phyloP scores from a whole-genome alignment of 2,329 filamentous ascomycete genomes.

The Samsoniella hepiali region DNA sequence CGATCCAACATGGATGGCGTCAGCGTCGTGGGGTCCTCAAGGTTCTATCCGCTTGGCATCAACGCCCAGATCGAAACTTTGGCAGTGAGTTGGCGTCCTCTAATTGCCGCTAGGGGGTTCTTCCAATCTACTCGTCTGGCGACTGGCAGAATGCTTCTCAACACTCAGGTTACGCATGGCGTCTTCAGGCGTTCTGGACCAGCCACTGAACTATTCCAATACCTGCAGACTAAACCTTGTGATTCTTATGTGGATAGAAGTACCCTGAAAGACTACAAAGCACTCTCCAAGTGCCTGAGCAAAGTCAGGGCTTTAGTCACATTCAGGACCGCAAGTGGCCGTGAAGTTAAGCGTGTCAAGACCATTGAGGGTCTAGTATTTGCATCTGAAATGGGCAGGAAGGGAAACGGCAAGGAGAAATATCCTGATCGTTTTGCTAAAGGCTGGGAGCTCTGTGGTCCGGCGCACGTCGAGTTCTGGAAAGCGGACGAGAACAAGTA shows the following conservation, averaged over 20 bases:
- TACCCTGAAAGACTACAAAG: conserved; percentile 20
- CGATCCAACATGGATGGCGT: conserved; percentile 34
- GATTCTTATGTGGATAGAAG: neutral
- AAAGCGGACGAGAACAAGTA: conserved; percentile 29
- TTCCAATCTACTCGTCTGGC: conserved; percentile 54
- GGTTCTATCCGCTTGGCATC: conserved; percentile 46
- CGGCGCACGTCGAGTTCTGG: conserved; percentile 33
- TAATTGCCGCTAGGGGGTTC: conserved; percentile 49
- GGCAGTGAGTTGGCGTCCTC: conserved; percentile 28
- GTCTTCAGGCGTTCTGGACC: conserved; percentile 45
- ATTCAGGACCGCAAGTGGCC: conserved; percentile 31
- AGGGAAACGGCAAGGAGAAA: conserved; percentile 21
- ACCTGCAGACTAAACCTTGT: conserved; percentile 23
- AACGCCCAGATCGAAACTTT: conserved; percentile 29
- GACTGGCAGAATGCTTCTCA: conserved; percentile 53
- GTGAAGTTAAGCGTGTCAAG: conserved; percentile 30
- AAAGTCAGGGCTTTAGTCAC: conserved; percentile 37
- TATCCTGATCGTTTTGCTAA: conserved; percentile 24
- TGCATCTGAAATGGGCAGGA: conserved; percentile 23
- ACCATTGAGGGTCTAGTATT: conserved; percentile 30
- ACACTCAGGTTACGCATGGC: conserved; percentile 53
- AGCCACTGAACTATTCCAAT: conserved; percentile 34
- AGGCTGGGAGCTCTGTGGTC: conserved; percentile 31
- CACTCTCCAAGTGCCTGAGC: conserved; percentile 36
- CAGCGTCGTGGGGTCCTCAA: conserved; percentile 43